Percentiles rank a stretch among this genome's conserved stretches.
Evolutionary conservation across 2,329 filamentous ascomycete genomes (phyloP).

Genomic region (Venturia oleaginea): DNA sequence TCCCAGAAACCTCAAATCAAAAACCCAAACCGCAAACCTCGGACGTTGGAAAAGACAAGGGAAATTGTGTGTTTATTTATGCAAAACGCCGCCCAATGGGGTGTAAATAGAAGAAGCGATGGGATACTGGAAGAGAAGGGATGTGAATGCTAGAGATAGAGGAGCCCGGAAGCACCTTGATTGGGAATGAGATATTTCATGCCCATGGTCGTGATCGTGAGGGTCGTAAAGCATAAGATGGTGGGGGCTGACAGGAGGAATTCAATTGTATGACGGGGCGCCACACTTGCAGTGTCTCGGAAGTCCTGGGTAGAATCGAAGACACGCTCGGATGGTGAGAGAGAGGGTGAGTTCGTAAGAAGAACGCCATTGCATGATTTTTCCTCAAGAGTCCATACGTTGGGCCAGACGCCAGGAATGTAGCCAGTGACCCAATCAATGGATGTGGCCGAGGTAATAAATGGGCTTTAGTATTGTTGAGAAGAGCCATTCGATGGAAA

Average conservation of each 20-base stretch:
- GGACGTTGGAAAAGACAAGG: too few relatives aligned
- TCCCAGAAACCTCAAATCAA: neutral
- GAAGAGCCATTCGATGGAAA: neutral
- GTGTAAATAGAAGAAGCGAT: neutral
- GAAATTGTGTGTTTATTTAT: too few relatives aligned
- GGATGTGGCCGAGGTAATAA: neutral
- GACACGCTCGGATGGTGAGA: neutral
- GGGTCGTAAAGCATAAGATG: neutral
- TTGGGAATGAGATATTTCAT: neutral
- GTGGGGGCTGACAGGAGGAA: neutral
- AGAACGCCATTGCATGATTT: neutral
- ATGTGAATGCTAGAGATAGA: neutral
- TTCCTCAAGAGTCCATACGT: neutral
- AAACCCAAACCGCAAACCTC: too few relatives aligned
- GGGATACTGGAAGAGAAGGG: too few relatives aligned
- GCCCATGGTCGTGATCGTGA: neutral
- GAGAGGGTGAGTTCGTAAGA: neutral
- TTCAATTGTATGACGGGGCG: neutral
- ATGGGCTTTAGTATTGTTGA: neutral
- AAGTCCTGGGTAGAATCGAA: neutral
- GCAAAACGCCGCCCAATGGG: constrained; percentile 5
- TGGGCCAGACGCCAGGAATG: neutral
- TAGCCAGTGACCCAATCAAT: neutral
- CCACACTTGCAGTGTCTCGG: neutral
- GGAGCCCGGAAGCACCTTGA: neutral